A percentile compares a stretch with the other conserved stretches of the same genome.
Conservation (phyloP, 2,329 filamentous ascomycete species). For the Penicillium frequentans region DNA sequence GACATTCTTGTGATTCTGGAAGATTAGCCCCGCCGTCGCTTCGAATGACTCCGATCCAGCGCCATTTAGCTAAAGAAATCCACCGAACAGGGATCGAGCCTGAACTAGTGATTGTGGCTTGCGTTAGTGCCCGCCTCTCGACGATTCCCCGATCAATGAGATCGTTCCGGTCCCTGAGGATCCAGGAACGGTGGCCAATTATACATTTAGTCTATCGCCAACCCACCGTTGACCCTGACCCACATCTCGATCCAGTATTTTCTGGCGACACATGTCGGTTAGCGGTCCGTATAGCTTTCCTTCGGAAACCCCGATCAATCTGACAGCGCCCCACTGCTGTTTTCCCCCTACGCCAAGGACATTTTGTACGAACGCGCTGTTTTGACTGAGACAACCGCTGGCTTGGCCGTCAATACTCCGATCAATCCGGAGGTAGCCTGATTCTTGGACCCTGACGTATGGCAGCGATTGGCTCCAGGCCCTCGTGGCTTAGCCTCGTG, state of each 20-base stretch:
- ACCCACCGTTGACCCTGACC: not conserved
- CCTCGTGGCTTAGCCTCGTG: not conserved
- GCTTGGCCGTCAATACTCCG: not conserved
- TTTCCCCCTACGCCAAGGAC: not conserved
- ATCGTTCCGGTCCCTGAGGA: not conserved
- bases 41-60: not conserved
- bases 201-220: not conserved
- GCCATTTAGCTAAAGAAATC: not conserved
- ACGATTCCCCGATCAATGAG: not conserved
- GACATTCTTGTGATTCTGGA: not conserved
- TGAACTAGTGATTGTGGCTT: not conserved
- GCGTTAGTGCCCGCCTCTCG: slow-evolving; percentile 2
- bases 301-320: not conserved
- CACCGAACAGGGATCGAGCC: not conserved
- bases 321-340: not conserved
- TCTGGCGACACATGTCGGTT: not conserved
- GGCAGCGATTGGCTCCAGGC: not conserved
- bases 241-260: not conserved
- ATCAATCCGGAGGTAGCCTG: not conserved
- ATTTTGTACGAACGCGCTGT: not conserved
- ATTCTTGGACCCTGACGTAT: not conserved
- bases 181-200: not conserved
- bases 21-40: not conserved
- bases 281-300: not conserved
- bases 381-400: not conserved